Conservation (phyloP, 2,329 filamentous ascomycete species). For the Epichloe sylvatica region DNA sequence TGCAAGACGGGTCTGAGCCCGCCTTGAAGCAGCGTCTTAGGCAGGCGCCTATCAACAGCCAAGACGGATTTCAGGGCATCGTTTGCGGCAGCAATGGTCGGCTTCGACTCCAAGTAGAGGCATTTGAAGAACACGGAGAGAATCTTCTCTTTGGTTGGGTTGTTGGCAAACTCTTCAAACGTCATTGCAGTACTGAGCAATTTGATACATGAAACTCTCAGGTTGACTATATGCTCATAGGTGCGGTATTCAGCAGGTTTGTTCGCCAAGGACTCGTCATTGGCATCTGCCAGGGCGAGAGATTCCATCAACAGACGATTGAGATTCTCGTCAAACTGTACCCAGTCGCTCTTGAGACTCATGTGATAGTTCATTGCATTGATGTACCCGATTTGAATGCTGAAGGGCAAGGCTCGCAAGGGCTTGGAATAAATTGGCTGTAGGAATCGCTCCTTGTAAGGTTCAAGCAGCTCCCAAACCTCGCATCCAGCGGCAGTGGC, state of each 20-base stretch:
- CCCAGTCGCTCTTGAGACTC: constrained; percentile 73
- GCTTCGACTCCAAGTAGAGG: constrained; percentile 80
- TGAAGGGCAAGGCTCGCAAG: constrained; percentile 78
- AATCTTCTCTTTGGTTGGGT: constrained; percentile 52
- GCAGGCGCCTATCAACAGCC: constrained; percentile 76
- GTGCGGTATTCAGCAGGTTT: constrained; percentile 90
- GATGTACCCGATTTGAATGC: constrained; percentile 94
- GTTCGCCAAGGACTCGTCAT: constrained; percentile 81
- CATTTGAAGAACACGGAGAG: constrained; percentile 97
- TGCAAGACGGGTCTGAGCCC: constrained; percentile 90
- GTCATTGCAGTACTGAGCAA: constrained; percentile 86
- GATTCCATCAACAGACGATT: constrained; percentile 88
- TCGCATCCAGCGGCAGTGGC: constrained; percentile 64
- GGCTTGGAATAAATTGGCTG: constrained; percentile 92
- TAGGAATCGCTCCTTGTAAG: constrained; percentile 81
- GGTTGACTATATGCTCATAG: constrained; percentile 82
- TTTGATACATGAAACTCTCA: constrained; percentile 85
- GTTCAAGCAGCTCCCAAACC: constrained; percentile 76
- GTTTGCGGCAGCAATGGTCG: constrained; percentile 88
- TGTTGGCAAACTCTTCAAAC: constrained; percentile 80
- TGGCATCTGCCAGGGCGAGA: constrained; percentile 82
- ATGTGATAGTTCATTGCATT: constrained; percentile 95
- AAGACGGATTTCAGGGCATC: constrained; percentile 79
- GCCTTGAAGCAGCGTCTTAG: constrained; percentile 88
- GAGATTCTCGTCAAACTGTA: constrained; percentile 82